Evolutionary conservation across 2,329 filamentous ascomycete species (phyloP).

Genomic region (Tolypocladium album): DNA sequence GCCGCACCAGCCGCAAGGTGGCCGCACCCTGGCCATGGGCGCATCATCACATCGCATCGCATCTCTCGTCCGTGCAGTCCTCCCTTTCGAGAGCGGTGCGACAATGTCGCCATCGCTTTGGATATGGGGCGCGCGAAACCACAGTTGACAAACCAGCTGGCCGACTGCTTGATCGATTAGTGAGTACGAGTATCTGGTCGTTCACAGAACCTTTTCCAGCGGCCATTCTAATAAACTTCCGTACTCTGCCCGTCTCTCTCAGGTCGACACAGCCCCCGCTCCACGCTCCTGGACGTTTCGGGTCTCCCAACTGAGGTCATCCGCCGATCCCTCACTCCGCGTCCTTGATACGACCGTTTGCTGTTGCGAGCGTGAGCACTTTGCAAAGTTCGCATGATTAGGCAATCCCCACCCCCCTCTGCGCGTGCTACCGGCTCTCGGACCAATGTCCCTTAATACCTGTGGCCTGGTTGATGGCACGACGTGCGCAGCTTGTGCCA

Average conservation of each 20-base stretch:
- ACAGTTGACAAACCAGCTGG: background rate
- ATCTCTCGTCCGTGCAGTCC: background rate
- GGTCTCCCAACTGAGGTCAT: background rate
- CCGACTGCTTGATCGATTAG: background rate
- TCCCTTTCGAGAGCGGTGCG: background rate
- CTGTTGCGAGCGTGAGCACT: no score
- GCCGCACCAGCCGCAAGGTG: background rate
- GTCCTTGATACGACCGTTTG: background rate
- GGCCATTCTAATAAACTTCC: background rate
- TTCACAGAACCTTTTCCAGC: background rate
- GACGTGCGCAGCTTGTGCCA: background rate
- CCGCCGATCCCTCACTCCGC: background rate
- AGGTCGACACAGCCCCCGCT: background rate
- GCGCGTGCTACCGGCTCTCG: background rate
- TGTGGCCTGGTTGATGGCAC: background rate
- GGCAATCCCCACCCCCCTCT: background rate
- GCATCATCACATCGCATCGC: background rate
- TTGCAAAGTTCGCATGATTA: background rate
- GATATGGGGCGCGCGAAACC: background rate
- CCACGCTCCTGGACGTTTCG: background rate
- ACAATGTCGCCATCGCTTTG: background rate
- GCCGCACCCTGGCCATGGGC: background rate
- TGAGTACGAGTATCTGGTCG: background rate
- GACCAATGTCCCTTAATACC: background rate
- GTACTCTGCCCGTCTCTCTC: background rate